Conservation (phyloP, 305 asterid species). For the Fraxinus xanthoxyloides region DNA sequence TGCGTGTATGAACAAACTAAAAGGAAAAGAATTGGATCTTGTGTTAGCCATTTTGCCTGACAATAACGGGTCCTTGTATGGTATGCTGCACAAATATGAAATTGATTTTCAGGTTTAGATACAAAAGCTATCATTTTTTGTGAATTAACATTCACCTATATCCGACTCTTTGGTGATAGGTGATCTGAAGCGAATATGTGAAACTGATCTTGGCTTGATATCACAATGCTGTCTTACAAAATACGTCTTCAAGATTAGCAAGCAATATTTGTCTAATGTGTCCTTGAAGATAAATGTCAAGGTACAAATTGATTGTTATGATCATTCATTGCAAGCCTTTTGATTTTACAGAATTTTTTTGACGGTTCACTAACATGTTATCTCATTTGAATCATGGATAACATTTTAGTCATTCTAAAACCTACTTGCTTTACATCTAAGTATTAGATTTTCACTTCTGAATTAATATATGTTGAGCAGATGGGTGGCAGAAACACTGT, state of each 20-base stretch:
- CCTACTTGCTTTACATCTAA: not conserved
- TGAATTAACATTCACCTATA: not conserved
- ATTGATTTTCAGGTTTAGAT: not conserved
- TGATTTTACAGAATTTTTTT: not conserved
- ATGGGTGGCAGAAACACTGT: slow-evolving; percentile 99
- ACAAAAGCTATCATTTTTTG: not conserved
- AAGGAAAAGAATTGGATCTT: slow-evolving; percentile 95
- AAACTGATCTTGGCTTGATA: slow-evolving; percentile 94
- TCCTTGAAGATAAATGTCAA: slow-evolving; percentile 95
- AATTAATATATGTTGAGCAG: slow-evolving; percentile 33
- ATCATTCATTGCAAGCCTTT: not conserved
- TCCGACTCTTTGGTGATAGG: slow-evolving; percentile 40
- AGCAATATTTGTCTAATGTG: slow-evolving; percentile 98
- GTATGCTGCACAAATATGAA: slow-evolving; percentile 32
- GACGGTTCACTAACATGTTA: not conserved
- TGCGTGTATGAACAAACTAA: slow-evolving; percentile 68
- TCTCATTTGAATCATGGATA: not conserved
- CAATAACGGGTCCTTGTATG: slow-evolving; percentile 88
- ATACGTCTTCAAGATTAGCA: slow-evolving; percentile 90
- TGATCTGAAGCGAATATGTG: slow-evolving; percentile 93
- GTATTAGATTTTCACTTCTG: not conserved
- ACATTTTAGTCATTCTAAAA: not conserved
- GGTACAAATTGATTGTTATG: slow-evolving; percentile 33
- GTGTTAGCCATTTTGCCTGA: slow-evolving; percentile 88
- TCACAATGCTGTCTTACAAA: slow-evolving; percentile 98